Conservation (phyloP, 257 asterid genomes). For the Coffea canephora region DNA sequence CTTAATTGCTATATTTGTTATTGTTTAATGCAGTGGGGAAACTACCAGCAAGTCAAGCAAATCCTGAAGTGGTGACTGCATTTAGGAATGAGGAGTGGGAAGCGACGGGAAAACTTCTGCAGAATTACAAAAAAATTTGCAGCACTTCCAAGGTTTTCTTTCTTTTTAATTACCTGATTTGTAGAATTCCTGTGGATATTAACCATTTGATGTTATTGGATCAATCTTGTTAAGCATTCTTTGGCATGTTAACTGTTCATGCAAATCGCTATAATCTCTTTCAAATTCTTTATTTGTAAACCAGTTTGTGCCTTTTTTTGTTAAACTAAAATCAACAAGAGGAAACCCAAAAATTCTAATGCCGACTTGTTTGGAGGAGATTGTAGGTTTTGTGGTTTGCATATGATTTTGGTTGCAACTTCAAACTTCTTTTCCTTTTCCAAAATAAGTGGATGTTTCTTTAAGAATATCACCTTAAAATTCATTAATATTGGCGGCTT, state of each 20-base stretch:
- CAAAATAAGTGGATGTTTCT: no score
- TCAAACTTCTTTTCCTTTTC: no score
- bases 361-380: background rate
- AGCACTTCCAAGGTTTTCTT: constrained; percentile 52
- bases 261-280: background rate
- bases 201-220: background rate
- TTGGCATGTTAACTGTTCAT: background rate
- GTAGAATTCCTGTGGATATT: background rate
- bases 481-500: background rate
- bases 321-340: background rate
- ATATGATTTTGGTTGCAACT: no score
- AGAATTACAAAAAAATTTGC: constrained; percentile 51
- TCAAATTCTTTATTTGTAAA: background rate
- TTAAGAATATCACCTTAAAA: no score
- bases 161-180: constrained; percentile 3
- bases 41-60: constrained; percentile 76
- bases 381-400: no score
- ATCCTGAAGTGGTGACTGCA: constrained; percentile 53
- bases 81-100: constrained; percentile 62
- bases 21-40: constrained; percentile 64
- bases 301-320: background rate
- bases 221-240: background rate
- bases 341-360: background rate
- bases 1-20: constrained; percentile 11
- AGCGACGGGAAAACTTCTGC: constrained; percentile 46